Evolutionary conservation across 345 rosid species (phyloP), one percentile per base, ranked within the genome.

Genomic region (Microthlaspi erraticum): DNA sequence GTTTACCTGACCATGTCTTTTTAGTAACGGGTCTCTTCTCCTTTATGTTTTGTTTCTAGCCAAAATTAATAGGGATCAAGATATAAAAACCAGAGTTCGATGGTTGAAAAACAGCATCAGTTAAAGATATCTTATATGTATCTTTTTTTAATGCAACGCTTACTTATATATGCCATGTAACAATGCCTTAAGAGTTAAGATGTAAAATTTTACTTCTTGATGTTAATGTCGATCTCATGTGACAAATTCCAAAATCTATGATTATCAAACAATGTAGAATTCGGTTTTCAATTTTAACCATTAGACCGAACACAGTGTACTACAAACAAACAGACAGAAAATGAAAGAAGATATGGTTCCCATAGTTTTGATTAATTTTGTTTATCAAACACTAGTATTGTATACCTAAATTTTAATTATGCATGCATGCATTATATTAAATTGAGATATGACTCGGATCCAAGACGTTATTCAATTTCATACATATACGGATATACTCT

Each of bases 1-100:
- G 43, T 48, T 76, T 76, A 76, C 71, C 75, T 69, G 79, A 55
- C 79, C 74, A 76, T 76, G 71, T 75, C 70, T 75, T 68, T 75
- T 63, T 69, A 29, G 75, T 39, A 69, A 55, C 44, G 64, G 70
- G 59, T 69, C 54, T 55, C 41, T 55, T 62, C 44, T 68, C 20
- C 46, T 63, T 58, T 69, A 49, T 38, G 33, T 52, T 59, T 59
- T 74, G 62, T 74, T 74, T 74, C 20, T 50, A 74, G 55, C 67
- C 53, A 43, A 67, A 42, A 16, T 14, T 73, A 49, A 41, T 32
- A 12, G 69, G 23, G 29, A 23, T 66, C 60, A 66, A 51, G 26
- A 20, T 23, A 49, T 64, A 48, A 17, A 64, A 38, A 1, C 38
- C 38, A 23, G 29, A 66, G 32, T 66, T 53, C 31, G 46, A 52